Evolutionary conservation across 208 protist species (phyloP).

Genomic region (Borovskyia barvae): DNA sequence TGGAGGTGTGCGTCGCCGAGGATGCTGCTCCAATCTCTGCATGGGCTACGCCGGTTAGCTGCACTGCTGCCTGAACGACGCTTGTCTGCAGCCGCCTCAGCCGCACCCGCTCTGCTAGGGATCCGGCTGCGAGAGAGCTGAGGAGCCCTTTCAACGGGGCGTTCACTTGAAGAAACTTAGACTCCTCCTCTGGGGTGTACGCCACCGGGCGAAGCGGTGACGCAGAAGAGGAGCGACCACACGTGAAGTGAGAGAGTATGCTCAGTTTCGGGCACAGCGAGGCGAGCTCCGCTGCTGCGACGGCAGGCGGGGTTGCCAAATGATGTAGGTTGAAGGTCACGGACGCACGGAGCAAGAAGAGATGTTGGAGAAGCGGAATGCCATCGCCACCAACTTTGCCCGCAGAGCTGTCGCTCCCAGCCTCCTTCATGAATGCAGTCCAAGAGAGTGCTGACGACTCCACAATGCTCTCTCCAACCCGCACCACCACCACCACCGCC

Average conservation of each 20-base stretch:
- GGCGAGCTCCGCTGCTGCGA: not conserved
- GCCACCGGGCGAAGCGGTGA: not conserved
- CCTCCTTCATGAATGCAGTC: too few species aligned
- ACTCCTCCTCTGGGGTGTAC: slow-evolving; percentile 26
- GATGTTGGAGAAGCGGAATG: slow-evolving; percentile 21
- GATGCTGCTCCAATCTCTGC: not conserved
- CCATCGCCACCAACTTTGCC: slow-evolving; percentile 8
- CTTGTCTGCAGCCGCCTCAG: slow-evolving; percentile 12
- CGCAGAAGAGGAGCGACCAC: not conserved
- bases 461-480: too few species aligned
- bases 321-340: slow-evolving; percentile 7
- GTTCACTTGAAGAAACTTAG: slow-evolving; percentile 12
- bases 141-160: slow-evolving; percentile 27
- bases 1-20: not conserved
- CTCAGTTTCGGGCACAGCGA: slow-evolving; percentile 7
- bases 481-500: too few species aligned
- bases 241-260: slow-evolving; percentile 18
- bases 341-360: slow-evolving; percentile 24
- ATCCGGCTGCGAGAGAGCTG: slow-evolving; percentile 19
- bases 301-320: not conserved
- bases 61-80: slow-evolving; percentile 11
- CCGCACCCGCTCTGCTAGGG: slow-evolving; percentile 20
- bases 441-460: too few species aligned
- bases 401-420: too few species aligned
- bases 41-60: slow-evolving; percentile 1